These are phyloP conservation scores for Pseudopyrenochaeta lycopersici DNA, from an alignment of 2,329 filamentous ascomycete species.

Conservation along the genomic window DNA sequence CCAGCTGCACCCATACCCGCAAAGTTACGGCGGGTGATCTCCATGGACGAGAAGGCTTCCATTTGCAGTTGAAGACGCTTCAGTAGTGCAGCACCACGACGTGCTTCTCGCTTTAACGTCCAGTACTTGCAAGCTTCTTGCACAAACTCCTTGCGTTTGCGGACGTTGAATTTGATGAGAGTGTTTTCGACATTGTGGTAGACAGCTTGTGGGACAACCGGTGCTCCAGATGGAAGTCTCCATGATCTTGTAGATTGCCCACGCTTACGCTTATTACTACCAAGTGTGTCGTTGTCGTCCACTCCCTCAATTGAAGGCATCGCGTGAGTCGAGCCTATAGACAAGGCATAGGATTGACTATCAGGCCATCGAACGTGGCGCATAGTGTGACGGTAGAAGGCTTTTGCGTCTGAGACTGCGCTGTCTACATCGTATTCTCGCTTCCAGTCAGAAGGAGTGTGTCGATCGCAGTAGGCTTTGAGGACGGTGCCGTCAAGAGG, in stretches of 20 bases:
- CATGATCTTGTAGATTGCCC: conserved; percentile 72
- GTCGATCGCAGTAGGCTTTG: conserved; percentile 95
- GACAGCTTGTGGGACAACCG: conserved; percentile 89
- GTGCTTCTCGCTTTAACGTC: conserved; percentile 94
- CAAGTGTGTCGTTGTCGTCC: conserved; percentile 60
- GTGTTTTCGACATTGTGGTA: conserved; percentile 86
- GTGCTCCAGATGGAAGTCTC: conserved; percentile 93
- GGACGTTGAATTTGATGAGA: conserved; percentile 81
- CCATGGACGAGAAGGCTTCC: conserved; percentile 97
- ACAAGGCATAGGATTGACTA: conserved; percentile 82
- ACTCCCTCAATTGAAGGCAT: conserved; percentile 60
- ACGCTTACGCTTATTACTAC: conserved; percentile 68
- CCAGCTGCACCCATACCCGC: conserved; percentile 91
- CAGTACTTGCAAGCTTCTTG: conserved; percentile 96
- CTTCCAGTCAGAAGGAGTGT: conserved; percentile 88
- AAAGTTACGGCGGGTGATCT: conserved; percentile 94
- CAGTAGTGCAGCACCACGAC: conserved; percentile 87
- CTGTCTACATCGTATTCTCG: conserved; percentile 83
- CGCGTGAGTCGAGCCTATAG: conserved; percentile 75
- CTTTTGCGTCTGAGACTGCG: conserved; percentile 83
- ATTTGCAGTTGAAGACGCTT: conserved; percentile 94
- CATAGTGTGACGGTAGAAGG: conserved; percentile 91
- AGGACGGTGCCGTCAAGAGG: conserved; percentile 83
- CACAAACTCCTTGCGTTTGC: conserved; percentile 90
- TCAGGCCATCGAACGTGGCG: conserved; percentile 90